phyloP scores from a whole-genome alignment of 2,329 filamentous ascomycete genomes.

The Clarireedia monteithiana region DNA sequence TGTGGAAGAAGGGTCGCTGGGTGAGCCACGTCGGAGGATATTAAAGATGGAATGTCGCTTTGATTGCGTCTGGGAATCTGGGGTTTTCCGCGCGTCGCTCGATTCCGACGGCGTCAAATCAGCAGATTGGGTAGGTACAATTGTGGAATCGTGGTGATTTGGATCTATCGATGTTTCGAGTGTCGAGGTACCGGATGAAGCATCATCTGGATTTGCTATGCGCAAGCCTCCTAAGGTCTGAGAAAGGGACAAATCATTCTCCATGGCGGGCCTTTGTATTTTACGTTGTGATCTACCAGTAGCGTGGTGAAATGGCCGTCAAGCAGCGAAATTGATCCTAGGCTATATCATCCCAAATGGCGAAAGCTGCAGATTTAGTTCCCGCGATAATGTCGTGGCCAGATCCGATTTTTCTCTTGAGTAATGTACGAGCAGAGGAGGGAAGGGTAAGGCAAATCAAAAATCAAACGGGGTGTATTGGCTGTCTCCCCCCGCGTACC shows the following conservation, averaged over 20 bases:
- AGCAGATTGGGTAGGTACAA: conserved; percentile 9
- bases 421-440: too few relatives aligned
- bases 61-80: conserved; percentile 26
- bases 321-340: conserved; percentile 9
- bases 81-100: conserved; percentile 20
- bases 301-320: conserved; percentile 4
- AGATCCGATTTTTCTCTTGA: background rate
- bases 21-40: conserved; percentile 28
- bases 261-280: conserved; percentile 48
- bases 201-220: conserved; percentile 82
- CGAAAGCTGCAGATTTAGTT: background rate
- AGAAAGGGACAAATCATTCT: conserved; percentile 85
- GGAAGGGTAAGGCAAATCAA: too few relatives aligned
- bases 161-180: conserved; percentile 23
- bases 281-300: background rate
- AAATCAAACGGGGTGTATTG: too few relatives aligned
- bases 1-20: conserved; percentile 15
- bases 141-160: conserved; percentile 11
- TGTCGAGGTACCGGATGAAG: conserved; percentile 21
- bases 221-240: conserved; percentile 88
- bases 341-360: conserved; percentile 14
- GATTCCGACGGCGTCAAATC: conserved; percentile 16
- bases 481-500: too few relatives aligned
- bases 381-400: background rate
- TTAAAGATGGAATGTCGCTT: conserved; percentile 30